Conservation (phyloP, 2,329 filamentous ascomycete genomes). For the Ascocoryne sarcoides region DNA sequence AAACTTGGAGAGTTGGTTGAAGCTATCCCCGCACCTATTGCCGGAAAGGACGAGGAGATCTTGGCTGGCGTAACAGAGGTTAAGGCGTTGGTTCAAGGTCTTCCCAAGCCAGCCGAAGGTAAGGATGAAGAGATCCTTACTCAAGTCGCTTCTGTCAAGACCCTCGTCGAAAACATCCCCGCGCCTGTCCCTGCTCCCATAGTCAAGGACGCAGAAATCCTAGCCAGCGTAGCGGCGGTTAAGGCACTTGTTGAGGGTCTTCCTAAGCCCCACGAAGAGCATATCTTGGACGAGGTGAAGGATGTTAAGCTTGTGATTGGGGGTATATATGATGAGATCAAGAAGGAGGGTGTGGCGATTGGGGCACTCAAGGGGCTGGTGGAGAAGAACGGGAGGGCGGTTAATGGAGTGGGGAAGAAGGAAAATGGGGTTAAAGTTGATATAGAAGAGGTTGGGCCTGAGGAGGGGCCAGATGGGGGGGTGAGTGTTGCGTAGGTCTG, state of each 20-base stretch:
- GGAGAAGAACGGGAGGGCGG: conserved; percentile 3
- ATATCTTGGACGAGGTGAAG: conserved; percentile 2
- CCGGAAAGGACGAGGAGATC: not conserved
- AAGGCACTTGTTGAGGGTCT: conserved; percentile 7
- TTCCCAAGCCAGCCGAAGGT: conserved; percentile 4
- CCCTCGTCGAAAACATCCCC: conserved; percentile 4
- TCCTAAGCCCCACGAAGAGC: not conserved
- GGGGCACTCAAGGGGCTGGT: conserved; percentile 2
- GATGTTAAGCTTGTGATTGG: not conserved
- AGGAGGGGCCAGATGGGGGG: too few relatives aligned
- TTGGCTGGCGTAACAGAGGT: conserved; percentile 2
- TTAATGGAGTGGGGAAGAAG: conserved; percentile 11
- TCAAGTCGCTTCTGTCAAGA: conserved; percentile 2
- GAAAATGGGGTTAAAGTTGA: conserved; percentile 14
- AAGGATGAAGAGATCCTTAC: conserved; percentile 10
- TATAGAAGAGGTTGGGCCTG: conserved; percentile 11
- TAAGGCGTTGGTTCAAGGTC: conserved; percentile 6
- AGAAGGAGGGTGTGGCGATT: not conserved
- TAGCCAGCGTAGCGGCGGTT: conserved; percentile 3
- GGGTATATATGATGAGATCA: not conserved
- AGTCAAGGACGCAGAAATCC: conserved; percentile 9
- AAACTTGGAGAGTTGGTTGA: conserved; percentile 5
- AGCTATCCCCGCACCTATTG: conserved; percentile 4
- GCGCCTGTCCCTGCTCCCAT: not conserved
- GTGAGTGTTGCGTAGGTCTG: too few relatives aligned